A percentile compares a stretch with the other conserved stretches of the same genome.
phyloP scores from a whole-genome alignment of 148 eudicot genomes.

The Mesembryanthemum crystallinum region DNA sequence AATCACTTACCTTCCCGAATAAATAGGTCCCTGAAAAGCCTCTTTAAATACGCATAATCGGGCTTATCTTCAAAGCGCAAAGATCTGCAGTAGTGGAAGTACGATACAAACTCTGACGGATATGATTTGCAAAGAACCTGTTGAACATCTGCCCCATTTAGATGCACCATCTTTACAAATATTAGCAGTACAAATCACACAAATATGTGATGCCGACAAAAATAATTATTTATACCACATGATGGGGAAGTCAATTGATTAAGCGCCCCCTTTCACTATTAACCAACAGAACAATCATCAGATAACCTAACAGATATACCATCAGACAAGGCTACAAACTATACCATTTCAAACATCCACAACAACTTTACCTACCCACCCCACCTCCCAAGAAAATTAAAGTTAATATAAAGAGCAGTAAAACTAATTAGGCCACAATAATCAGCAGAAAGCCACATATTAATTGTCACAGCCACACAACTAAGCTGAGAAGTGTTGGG shows the following conservation, averaged over 20 bases:
- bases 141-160: slow-evolving; percentile 14
- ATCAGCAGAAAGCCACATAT: neutral
- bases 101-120: slow-evolving; percentile 93
- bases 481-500: neutral
- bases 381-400: neutral
- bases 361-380: neutral
- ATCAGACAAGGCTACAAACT: neutral
- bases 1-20: slow-evolving; percentile 75
- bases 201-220: neutral
- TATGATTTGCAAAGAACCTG: slow-evolving; percentile 91
- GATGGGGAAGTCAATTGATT: neutral
- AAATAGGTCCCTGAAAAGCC: slow-evolving; percentile 92
- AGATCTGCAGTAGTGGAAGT: slow-evolving; percentile 89
- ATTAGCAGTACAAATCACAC: neutral
- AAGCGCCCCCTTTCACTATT: neutral
- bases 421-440: neutral
- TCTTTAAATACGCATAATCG: slow-evolving; percentile 86
- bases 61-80: slow-evolving; percentile 96
- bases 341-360: neutral
- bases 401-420: neutral
- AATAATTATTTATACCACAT: neutral
- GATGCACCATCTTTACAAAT: slow-evolving; percentile 10
- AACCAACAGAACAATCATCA: neutral
- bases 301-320: neutral
- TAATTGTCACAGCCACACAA: neutral